phyloP scores from a whole-genome alignment of 2,329 filamentous ascomycete genomes.

The Ceratocystis cubensis region DNA sequence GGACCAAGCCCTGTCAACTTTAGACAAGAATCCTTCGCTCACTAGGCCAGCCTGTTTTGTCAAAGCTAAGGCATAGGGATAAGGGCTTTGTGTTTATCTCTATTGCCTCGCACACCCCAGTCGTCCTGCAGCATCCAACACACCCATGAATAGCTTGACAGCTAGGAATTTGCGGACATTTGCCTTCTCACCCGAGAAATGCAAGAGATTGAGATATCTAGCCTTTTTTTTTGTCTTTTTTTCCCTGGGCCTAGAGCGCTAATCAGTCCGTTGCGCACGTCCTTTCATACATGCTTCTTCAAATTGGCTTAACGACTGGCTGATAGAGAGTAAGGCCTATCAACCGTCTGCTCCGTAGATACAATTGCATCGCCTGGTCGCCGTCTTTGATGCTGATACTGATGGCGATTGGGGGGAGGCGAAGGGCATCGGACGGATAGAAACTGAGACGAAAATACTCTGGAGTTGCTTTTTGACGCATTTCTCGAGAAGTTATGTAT shows the following conservation, averaged over 20 bases:
- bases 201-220: not conserved
- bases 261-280: not conserved
- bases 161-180: not conserved
- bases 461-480: not conserved
- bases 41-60: not conserved
- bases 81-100: not conserved
- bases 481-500: not conserved
- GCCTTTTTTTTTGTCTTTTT: not conserved
- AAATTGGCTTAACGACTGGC: not conserved
- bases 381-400: not conserved
- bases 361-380: not conserved
- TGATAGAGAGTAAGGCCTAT: not conserved
- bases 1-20: no score
- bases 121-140: no score
- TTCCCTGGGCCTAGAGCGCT: not conserved
- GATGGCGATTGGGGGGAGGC: not conserved
- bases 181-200: not conserved
- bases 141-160: no score
- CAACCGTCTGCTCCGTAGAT: not conserved
- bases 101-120: no score
- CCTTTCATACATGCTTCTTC: not conserved
- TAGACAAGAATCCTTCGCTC: no score
- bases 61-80: not conserved
- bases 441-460: not conserved
- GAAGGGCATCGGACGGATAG: not conserved